Percentiles rank a stretch among this genome's conserved stretches.
Conservation (phyloP, 768 basidiomycete genomes). For the Chlorophyllum brunneum region DNA sequence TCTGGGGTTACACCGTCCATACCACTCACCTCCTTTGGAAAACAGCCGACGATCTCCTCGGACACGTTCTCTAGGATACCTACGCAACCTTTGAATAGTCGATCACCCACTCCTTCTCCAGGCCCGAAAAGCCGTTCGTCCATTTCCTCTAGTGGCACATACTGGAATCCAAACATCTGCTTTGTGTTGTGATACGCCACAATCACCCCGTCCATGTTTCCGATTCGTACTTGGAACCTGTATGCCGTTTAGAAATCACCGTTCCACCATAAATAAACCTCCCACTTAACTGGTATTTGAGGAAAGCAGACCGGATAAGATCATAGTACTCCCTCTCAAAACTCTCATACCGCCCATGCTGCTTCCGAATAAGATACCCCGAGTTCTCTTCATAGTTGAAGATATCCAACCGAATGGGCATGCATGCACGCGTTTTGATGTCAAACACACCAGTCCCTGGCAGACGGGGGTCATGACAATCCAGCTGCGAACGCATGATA, state of each 20-base stretch:
- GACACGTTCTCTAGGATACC: conserved; percentile 64
- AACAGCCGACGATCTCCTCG: conserved; percentile 51
- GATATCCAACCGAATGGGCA: conserved; percentile 80
- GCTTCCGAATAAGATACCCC: conserved; percentile 66
- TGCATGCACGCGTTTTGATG: conserved; percentile 88
- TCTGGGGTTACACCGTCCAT: not conserved
- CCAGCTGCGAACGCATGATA: conserved; percentile 93
- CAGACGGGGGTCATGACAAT: conserved; percentile 75
- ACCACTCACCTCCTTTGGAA: conserved; percentile 59
- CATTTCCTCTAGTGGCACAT: conserved; percentile 84
- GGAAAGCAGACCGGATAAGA: conserved; percentile 87
- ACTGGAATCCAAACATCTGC: conserved; percentile 91
- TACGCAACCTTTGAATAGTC: conserved; percentile 74
- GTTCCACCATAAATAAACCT: not conserved
- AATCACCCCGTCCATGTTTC: conserved; percentile 94
- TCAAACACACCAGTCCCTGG: conserved; percentile 94
- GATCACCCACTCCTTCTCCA: conserved; percentile 52
- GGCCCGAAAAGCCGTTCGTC: conserved; percentile 74
- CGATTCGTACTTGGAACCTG: conserved; percentile 94
- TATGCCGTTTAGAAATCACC: not conserved
- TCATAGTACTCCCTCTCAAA: conserved; percentile 97
- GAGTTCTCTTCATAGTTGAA: conserved; percentile 82
- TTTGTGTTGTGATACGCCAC: conserved; percentile 87
- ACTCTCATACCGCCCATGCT: conserved; percentile 64
- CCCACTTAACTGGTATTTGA: conserved; percentile 76